phyloP scores from a whole-genome alignment of 768 basidiomycete genomes.

The Leccinellum luteum region DNA sequence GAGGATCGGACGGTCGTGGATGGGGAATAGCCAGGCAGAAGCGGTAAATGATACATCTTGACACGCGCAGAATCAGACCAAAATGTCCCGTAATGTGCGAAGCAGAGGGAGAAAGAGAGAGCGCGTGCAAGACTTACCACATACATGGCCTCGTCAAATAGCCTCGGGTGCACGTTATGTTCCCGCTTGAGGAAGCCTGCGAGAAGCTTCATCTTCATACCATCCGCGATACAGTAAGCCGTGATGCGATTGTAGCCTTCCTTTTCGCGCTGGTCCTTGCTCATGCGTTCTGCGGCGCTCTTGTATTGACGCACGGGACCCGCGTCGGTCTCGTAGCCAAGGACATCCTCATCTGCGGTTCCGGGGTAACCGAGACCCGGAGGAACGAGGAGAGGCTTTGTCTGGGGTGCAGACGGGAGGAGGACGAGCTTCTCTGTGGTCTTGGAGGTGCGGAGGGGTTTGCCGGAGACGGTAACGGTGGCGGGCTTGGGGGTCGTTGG shows the following conservation, averaged over 20 bases:
- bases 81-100: background rate
- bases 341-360: constrained; percentile 42
- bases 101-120: background rate
- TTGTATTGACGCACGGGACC: constrained; percentile 71
- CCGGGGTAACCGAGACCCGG: constrained; percentile 14
- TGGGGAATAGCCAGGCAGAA: constrained; percentile 88
- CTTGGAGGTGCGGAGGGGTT: constrained; percentile 81
- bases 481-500: constrained; percentile 16
- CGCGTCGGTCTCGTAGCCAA: constrained; percentile 65
- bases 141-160: constrained; percentile 93
- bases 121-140: constrained; percentile 53
- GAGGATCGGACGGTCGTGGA: constrained; percentile 86
- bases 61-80: background rate
- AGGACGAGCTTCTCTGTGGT: constrained; percentile 89
- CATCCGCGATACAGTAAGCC: constrained; percentile 86
- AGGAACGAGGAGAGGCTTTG: constrained; percentile 53
- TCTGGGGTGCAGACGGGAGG: constrained; percentile 88
- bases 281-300: constrained; percentile 86
- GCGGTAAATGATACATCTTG: constrained; percentile 88
- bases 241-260: constrained; percentile 82
- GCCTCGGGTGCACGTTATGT: constrained; percentile 82
- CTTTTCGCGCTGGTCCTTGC: constrained; percentile 76
- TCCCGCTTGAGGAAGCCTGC: constrained; percentile 88
- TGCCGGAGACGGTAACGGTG: constrained; percentile 30
- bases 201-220: constrained; percentile 79